Evolutionary conservation across 345 rosid genomes (phyloP).

Genomic region (Balakata baccata): DNA sequence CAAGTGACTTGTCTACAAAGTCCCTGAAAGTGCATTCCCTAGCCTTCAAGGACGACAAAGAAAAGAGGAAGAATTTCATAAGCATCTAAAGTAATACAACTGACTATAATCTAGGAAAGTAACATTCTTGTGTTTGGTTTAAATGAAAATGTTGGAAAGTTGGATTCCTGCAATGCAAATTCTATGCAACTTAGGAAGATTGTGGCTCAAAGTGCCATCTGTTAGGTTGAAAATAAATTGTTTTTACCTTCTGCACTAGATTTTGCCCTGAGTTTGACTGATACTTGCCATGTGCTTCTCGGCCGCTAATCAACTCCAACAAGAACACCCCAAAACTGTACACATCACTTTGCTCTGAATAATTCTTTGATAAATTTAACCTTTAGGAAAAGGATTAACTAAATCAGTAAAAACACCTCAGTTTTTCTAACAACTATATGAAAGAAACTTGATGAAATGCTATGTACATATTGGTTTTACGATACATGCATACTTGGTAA

Average conservation of each 20-base stretch:
- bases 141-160: too few relatives aligned
- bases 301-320: conserved; percentile 41
- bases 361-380: conserved; percentile 21
- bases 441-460: too few relatives aligned
- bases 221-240: neutral
- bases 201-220: too few relatives aligned
- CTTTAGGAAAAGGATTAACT: conserved; percentile 17
- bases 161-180: too few relatives aligned
- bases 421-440: too few relatives aligned
- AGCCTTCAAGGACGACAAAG: conserved; percentile 17
- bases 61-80: neutral
- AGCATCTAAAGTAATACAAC: neutral
- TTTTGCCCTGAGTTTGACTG: conserved; percentile 15
- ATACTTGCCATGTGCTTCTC: conserved; percentile 26
- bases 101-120: too few relatives aligned
- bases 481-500: too few relatives aligned
- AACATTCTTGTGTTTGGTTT: too few relatives aligned
- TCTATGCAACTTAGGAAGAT: too few relatives aligned
- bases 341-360: conserved; percentile 34
- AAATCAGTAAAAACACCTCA: neutral
- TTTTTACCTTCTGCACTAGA: conserved; percentile 31
- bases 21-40: conserved; percentile 12
- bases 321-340: conserved; percentile 50
- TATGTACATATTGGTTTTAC: too few relatives aligned
- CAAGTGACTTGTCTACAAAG: conserved; percentile 29